These are phyloP conservation scores for Penicillium sclerotiorum DNA, from an alignment of 2,329 filamentous ascomycete species.

Conservation along the genomic window DNA sequence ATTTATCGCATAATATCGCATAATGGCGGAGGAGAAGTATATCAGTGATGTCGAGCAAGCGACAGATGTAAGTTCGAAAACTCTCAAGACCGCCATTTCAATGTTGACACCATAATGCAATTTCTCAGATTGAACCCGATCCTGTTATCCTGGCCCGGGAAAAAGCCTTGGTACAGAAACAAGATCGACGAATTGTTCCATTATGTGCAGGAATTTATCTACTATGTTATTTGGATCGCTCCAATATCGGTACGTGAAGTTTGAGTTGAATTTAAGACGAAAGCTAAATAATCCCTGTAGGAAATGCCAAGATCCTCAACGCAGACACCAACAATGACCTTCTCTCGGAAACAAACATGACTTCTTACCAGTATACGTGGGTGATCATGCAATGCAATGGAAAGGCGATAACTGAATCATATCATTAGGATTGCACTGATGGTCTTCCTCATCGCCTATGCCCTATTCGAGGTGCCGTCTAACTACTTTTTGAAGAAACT, in stretches of 20 bases:
- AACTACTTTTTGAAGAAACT: slow-evolving; percentile 55
- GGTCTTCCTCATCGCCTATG: slow-evolving; percentile 53
- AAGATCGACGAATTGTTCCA: slow-evolving; percentile 66
- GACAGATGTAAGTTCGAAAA: slow-evolving; percentile 20
- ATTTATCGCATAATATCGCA: background rate
- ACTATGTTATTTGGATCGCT: slow-evolving; percentile 67
- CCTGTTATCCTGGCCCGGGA: slow-evolving; percentile 21
- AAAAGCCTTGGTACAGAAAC: slow-evolving; percentile 54
- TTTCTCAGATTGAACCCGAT: slow-evolving; percentile 10
- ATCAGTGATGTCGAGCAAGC: slow-evolving; percentile 16
- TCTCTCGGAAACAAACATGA: slow-evolving; percentile 64
- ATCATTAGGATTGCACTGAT: slow-evolving; percentile 46
- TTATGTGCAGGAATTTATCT: slow-evolving; percentile 67
- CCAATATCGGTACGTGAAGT: slow-evolving; percentile 61
- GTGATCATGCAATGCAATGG: slow-evolving; percentile 11
- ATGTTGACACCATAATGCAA: too few species aligned
- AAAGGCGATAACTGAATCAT: slow-evolving; percentile 8
- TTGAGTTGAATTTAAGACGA: background rate
- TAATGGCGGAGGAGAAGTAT: slow-evolving; percentile 26
- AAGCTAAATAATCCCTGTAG: slow-evolving; percentile 25
- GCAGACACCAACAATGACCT: slow-evolving; percentile 62
- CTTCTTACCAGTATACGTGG: slow-evolving; percentile 61
- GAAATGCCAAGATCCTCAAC: slow-evolving; percentile 69
- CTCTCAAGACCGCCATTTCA: too few species aligned
- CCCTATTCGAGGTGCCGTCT: slow-evolving; percentile 54